Conservation (phyloP, 345 rosid species). For the Iberis pinnata region DNA sequence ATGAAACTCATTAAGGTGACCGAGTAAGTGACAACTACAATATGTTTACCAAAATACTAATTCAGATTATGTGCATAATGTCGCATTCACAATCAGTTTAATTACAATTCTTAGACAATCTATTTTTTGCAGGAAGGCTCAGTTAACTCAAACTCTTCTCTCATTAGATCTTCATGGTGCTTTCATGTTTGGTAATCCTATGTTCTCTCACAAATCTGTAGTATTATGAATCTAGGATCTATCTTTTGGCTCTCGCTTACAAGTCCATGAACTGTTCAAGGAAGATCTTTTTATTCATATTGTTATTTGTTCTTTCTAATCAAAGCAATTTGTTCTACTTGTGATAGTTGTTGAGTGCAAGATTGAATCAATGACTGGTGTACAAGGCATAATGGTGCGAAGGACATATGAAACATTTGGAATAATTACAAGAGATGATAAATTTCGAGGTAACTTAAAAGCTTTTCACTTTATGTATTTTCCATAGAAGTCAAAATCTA, state of each 20-base stretch:
- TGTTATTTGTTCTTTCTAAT: neutral
- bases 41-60: neutral
- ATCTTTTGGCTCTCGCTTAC: slow-evolving; percentile 3
- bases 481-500: neutral
- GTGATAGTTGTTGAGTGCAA: slow-evolving; percentile 69
- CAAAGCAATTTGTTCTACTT: neutral
- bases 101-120: slow-evolving; percentile 3
- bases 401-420: slow-evolving; percentile 90
- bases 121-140: slow-evolving; percentile 43
- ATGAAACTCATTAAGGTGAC: slow-evolving; percentile 43
- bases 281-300: neutral
- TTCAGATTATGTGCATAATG: neutral
- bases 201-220: slow-evolving; percentile 1
- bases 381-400: slow-evolving; percentile 70
- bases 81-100: slow-evolving; percentile 4
- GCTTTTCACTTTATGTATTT: neutral
- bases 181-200: slow-evolving; percentile 42
- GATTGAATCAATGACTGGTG: slow-evolving; percentile 51
- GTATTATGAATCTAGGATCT: neutral
- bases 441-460: slow-evolving; percentile 43
- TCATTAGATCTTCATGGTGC: slow-evolving; percentile 69
- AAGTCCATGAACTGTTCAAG: neutral
- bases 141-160: slow-evolving; percentile 41
- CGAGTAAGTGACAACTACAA: slow-evolving; percentile 36
- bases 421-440: slow-evolving; percentile 55